Conservation (phyloP, 768 basidiomycete genomes). For the Baorangia bicolor region DNA sequence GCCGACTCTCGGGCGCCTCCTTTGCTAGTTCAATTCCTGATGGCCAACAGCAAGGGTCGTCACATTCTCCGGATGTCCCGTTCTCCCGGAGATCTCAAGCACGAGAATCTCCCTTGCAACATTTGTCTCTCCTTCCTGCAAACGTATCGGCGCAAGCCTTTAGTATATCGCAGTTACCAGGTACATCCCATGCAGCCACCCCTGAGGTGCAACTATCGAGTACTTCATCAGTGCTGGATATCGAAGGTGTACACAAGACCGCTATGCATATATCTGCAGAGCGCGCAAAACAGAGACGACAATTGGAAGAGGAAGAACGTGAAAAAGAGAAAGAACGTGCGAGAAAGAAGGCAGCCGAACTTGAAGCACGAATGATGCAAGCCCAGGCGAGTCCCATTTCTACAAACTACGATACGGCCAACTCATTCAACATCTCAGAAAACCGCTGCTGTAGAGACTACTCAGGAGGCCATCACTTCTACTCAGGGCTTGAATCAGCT, state of each 20-base stretch:
- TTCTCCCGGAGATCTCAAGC: conserved; percentile 38
- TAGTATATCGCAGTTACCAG: conserved; percentile 42
- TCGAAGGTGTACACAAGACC: conserved; percentile 69
- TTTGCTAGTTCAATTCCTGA: conserved; percentile 24
- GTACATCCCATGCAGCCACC: conserved; percentile 40
- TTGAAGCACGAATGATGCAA: conserved; percentile 63
- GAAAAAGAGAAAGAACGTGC: conserved; percentile 81
- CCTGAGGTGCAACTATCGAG: conserved; percentile 35
- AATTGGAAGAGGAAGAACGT: conserved; percentile 81
- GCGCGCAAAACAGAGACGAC: conserved; percentile 73
- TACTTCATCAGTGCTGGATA: conserved; percentile 37
- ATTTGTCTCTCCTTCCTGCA: conserved; percentile 27
- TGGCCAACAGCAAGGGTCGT: conserved; percentile 18
- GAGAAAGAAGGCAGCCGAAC: conserved; percentile 70
- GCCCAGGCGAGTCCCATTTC: conserved; percentile 18
- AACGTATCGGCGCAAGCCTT: conserved; percentile 6
- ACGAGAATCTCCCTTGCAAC: conserved; percentile 43
- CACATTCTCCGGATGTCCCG: conserved; percentile 21
- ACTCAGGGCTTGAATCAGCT: conserved; percentile 6
- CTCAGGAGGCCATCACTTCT: conserved; percentile 46
- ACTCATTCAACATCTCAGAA: conserved; percentile 26
- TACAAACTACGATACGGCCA: conserved; percentile 4
- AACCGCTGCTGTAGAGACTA: conserved; percentile 41
- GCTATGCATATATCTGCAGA: conserved; percentile 86
- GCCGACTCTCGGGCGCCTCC: conserved; percentile 23